A percentile compares a stretch with the other conserved stretches of the same genome.
Conservation (phyloP, 306 rosid species). For the Elaeagnus macrophylla region DNA sequence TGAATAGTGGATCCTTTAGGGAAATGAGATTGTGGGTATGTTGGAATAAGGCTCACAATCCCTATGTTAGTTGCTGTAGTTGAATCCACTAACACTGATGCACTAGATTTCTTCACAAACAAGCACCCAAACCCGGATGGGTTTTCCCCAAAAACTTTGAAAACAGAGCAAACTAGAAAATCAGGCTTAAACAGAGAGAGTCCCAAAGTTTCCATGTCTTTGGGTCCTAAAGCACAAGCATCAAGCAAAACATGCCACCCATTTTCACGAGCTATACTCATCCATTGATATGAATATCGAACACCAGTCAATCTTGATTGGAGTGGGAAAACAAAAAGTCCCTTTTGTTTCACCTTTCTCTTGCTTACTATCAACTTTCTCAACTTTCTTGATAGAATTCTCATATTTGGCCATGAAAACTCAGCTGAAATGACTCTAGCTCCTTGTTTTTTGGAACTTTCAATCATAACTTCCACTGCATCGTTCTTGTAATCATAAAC, state of each 20-base stretch:
- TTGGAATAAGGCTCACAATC: conserved; percentile 49
- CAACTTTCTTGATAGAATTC: conserved; percentile 32
- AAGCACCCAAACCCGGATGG: conserved; percentile 84
- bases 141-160: conserved; percentile 59
- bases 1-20: conserved; percentile 6
- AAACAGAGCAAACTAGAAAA: conserved; percentile 64
- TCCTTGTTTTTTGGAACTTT: conserved; percentile 53
- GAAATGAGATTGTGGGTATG: conserved; percentile 14
- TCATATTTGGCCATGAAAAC: conserved; percentile 53
- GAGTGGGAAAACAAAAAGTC: conserved; percentile 74
- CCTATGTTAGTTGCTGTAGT: conserved; percentile 38
- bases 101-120: conserved; percentile 62
- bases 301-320: conserved; percentile 69
- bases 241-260: conserved; percentile 83
- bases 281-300: conserved; percentile 70
- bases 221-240: conserved; percentile 61
- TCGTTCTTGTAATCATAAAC: conserved; percentile 65
- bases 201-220: conserved; percentile 71
- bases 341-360: conserved; percentile 32
- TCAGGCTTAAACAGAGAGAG: conserved; percentile 77
- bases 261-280: conserved; percentile 68
- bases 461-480: conserved; percentile 51
- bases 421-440: conserved; percentile 45
- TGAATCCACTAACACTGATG: conserved; percentile 34
- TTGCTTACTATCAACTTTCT: conserved; percentile 32